phyloP scores from a whole-genome alignment of 495 filamentous ascomycete genomes.

The Peziza echinospora region DNA sequence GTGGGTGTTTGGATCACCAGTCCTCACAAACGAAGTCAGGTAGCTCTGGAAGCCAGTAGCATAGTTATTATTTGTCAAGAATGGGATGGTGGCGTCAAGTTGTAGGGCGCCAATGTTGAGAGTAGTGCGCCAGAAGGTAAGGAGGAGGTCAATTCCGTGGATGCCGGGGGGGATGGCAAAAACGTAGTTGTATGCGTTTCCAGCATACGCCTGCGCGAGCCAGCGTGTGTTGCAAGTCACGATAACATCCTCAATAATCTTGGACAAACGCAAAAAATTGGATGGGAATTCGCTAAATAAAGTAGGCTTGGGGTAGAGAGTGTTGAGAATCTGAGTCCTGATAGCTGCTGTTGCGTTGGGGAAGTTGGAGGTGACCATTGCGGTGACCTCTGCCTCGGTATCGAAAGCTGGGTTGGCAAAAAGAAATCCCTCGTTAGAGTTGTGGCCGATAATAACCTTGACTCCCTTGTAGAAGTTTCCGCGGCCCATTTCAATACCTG shows the following conservation, averaged over 20 bases:
- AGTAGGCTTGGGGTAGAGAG: slow-evolving; percentile 8
- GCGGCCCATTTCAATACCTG: slow-evolving; percentile 23
- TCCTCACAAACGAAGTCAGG: slow-evolving; percentile 12
- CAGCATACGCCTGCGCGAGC: slow-evolving; percentile 9
- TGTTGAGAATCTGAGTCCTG: neutral
- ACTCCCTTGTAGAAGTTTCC: slow-evolving; percentile 25
- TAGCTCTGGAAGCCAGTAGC: slow-evolving; percentile 16
- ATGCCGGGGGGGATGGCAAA: slow-evolving; percentile 13
- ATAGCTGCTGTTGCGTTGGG: slow-evolving; percentile 1
- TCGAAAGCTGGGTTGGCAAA: slow-evolving; percentile 11
- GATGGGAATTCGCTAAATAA: slow-evolving; percentile 5
- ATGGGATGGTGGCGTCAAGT: slow-evolving; percentile 9
- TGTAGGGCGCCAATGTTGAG: slow-evolving; percentile 14
- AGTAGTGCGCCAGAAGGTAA: slow-evolving; percentile 14
- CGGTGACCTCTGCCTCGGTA: slow-evolving; percentile 6
- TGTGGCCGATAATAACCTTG: slow-evolving; percentile 9
- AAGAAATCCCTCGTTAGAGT: slow-evolving; percentile 9
- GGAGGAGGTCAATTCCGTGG: slow-evolving; percentile 10
- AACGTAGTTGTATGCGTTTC: slow-evolving; percentile 9
- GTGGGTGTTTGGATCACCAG: slow-evolving; percentile 14
- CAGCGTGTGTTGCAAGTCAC: slow-evolving; percentile 11
- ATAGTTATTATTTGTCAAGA: slow-evolving; percentile 12
- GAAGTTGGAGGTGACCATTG: slow-evolving; percentile 8
- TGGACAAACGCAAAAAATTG: slow-evolving; percentile 4
- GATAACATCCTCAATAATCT: slow-evolving; percentile 11